Evolutionary conservation across 331 rosid genomes (phyloP), one percentile per base, ranked within the genome.

Genomic region (Erythrophleum ivorense): DNA sequence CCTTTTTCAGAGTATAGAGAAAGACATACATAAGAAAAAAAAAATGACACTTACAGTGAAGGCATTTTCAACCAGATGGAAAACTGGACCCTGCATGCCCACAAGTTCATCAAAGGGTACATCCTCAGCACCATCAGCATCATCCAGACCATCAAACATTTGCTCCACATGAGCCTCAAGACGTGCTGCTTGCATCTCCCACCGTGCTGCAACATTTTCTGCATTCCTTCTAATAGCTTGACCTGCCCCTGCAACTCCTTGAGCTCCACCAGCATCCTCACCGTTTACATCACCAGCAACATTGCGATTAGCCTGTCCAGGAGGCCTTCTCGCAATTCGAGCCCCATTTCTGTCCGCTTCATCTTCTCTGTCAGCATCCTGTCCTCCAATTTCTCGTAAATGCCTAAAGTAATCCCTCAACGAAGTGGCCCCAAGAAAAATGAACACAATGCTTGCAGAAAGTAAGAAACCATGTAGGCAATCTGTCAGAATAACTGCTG

Each of bases 31-130:
- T 34, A 38, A 46, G 29, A 6, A 24, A 36, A 7, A 52, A 53
- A n/a, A 8, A 18, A 9, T 46, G 40, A 54, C 41, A 90, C 98
- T 90, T 83, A 96, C 99, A 75, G 99, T 96, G 69, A 96, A 96
- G 70, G 99, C 99, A 83, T 96, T 96, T 86, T 96, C 98, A 86
- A 96, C 97, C 86, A 96, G 88, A 92, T 94, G 99, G 89, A 96
- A 96, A 80, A 96, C 97, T 72, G 99, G 99, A 78, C 99, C 99
- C 92, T 96, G 98, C 99, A 96, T 96, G 89, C 99, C 99, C 71
- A 96, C 98, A 55, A 96, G 98, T 90, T 96, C 98, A 87, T 96
- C 99, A 81, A 96, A 96, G 59, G 99, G 99, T 19, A 96, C 99
- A 91, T 96, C 99, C 87, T 96, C 99, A 38, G 99, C 98, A 63